Evolutionary conservation across 2,329 filamentous ascomycete species (phyloP).

Genomic region (Teratosphaeriaceae sp.): DNA sequence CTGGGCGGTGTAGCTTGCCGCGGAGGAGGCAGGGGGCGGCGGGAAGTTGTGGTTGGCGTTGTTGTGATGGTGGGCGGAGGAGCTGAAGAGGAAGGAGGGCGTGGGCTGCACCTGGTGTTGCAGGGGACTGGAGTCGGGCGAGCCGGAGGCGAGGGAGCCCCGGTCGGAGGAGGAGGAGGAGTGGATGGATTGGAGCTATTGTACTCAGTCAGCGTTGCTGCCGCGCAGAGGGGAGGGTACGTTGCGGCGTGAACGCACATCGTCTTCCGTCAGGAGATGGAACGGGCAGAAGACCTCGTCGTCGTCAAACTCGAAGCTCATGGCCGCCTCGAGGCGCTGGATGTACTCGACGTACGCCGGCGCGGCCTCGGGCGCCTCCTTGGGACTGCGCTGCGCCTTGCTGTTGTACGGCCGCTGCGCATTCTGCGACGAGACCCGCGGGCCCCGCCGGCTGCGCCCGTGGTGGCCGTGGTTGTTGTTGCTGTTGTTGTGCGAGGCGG

Average conservation of each 20-base stretch:
- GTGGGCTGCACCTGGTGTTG: constrained; percentile 72
- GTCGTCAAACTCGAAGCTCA: constrained; percentile 93
- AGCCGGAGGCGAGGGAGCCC: constrained; percentile 90
- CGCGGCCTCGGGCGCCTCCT: constrained; percentile 78
- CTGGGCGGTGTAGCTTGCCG: constrained; percentile 38
- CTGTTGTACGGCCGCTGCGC: constrained; percentile 70
- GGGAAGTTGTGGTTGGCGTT: no score
- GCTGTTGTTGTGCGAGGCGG: no score
- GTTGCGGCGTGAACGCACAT: constrained; percentile 53
- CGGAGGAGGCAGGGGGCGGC: no score
- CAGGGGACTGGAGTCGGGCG: constrained; percentile 82
- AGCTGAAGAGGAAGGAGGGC: constrained; percentile 61
- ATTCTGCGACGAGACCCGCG: constrained; percentile 76
- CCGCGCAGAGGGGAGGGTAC: constrained; percentile 20
- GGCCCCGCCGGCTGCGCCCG: constrained; percentile 77
- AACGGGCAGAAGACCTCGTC: constrained; percentile 90
- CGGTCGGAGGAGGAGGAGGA: constrained; percentile 77
- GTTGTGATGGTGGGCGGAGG: no score
- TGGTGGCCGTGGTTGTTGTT: constrained; percentile 72
- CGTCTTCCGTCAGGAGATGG: constrained; percentile 81
- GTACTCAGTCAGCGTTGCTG: constrained; percentile 25
- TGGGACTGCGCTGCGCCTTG: constrained; percentile 77
- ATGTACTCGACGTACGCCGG: constrained; percentile 71
- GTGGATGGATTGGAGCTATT: constrained; percentile 82
- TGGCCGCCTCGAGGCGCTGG: constrained; percentile 79